phyloP scores from a whole-genome alignment of 129 eudicot genomes.

The Centella asiatica region DNA sequence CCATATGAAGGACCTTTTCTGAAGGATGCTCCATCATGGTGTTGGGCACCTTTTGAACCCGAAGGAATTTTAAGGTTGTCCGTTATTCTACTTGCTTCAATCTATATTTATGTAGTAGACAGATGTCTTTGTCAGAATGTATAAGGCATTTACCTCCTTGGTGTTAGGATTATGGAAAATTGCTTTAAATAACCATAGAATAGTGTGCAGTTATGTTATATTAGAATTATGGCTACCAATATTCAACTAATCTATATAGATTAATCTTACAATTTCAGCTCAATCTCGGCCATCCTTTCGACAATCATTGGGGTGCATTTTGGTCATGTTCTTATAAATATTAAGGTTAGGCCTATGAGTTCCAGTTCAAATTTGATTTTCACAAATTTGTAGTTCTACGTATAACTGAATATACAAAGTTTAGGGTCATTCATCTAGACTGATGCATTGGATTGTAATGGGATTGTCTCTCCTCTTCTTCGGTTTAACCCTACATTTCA shows the following conservation, averaged over 20 bases:
- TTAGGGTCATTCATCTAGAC: slow-evolving; percentile 65
- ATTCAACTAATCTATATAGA: background rate
- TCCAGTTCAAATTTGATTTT: background rate
- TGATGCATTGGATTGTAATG: slow-evolving; percentile 64
- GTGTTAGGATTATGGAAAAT: background rate
- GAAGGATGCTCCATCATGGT: slow-evolving; percentile 83
- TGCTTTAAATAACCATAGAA: background rate
- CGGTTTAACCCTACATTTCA: slow-evolving; percentile 64
- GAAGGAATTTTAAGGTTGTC: slow-evolving; percentile 80
- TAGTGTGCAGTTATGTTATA: background rate
- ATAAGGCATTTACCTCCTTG: background rate
- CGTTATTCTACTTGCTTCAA: background rate
- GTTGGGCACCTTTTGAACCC: slow-evolving; percentile 90
- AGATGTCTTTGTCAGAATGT: no score
- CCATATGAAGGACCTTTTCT: slow-evolving; percentile 77
- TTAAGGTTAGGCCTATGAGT: slow-evolving; percentile 40
- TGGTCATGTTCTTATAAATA: slow-evolving; percentile 77
- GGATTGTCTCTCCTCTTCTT: slow-evolving; percentile 48
- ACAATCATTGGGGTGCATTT: slow-evolving; percentile 63
- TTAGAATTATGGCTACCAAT: background rate
- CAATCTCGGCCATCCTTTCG: slow-evolving; percentile 77
- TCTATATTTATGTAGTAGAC: background rate
- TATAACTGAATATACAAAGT: background rate
- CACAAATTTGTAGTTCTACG: background rate
- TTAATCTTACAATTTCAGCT: slow-evolving; percentile 38